Evolutionary conservation across 2,329 filamentous ascomycete genomes (phyloP), one percentile per base, ranked within the genome.

Genomic region (Gnomoniopsis sp.): DNA sequence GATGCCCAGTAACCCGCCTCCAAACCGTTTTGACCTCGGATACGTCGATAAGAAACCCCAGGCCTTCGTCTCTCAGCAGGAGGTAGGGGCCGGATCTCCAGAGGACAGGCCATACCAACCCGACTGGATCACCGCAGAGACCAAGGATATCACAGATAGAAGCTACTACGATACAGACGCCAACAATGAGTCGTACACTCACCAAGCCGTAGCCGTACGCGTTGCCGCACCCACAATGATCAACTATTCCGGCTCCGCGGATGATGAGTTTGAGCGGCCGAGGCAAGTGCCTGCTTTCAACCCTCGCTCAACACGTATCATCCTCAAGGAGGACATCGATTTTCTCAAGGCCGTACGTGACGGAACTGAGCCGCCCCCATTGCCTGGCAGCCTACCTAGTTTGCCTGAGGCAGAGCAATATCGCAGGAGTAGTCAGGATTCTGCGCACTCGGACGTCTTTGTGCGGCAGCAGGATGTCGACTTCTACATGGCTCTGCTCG

Each of bases 261-360:
- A 15, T 17, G 14, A 43, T 2, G 10, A 22, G 17, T 3, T 41
- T 2, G 50, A 46, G 33, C 7, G 22, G 15, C 15, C 17, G 2
- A 30, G 49, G 19, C 21, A 26, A 4, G 46, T 49, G n/a, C 55
- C 48, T 11, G 22, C 26, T 30, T 8, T 30, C 26, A 30, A 50
- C 22, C 50, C 58, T 6, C 49, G 44, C 8, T n/a, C 49, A 46
- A 58, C 51, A 14, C 50, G 41, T n/a, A 47, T 58, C n/a, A 38
- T 61, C 26, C 41, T 50, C n/a, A 51, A 49, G 48, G 55, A 58
- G 21, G 59, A 58, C 23, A 58, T 58, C 1, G 41, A 49, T 1
- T 58, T 55, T 12, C 52, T 61, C 41, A 58, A 43, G 8, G 55
- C 59, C 4, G 12, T 58, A 3, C 14, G 58, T 8, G 51, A 53